These are phyloP conservation scores for Talaromyces wortmannii DNA, from an alignment of 495 filamentous ascomycete genomes.

Conservation along the genomic window DNA sequence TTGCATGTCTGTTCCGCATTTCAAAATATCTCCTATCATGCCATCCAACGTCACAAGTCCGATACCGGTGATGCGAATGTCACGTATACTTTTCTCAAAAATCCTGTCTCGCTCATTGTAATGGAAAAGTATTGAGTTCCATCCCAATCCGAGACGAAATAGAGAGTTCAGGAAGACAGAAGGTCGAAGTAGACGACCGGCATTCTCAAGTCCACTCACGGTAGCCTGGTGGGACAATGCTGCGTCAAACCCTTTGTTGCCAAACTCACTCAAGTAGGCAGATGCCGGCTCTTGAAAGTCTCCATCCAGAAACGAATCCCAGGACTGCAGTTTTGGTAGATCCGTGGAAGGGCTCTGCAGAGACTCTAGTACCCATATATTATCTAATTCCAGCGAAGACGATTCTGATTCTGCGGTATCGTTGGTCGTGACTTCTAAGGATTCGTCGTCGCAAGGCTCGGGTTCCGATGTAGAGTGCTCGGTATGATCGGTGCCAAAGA, in stretches of 20 bases:
- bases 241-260: constrained; percentile 66
- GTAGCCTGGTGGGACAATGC: constrained; percentile 33
- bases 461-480: constrained; percentile 11
- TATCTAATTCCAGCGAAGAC: constrained; percentile 7
- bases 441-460: constrained; percentile 23
- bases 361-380: constrained; percentile 40
- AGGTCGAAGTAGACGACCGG: constrained; percentile 20
- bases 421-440: constrained; percentile 7
- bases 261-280: constrained; percentile 72
- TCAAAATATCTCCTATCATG: constrained; percentile 51
- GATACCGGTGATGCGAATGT: constrained; percentile 62
- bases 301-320: constrained; percentile 59
- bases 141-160: constrained; percentile 67
- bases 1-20: constrained; percentile 62
- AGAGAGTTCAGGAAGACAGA: constrained; percentile 55
- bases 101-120: constrained; percentile 50
- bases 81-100: constrained; percentile 50
- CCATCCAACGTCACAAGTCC: constrained; percentile 50
- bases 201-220: background rate
- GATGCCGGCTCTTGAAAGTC: constrained; percentile 36
- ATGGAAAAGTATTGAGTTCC: constrained; percentile 71
- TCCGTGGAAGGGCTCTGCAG: constrained; percentile 6
- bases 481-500: constrained; percentile 15
- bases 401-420: constrained; percentile 8
- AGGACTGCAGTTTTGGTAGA: constrained; percentile 50